Percentiles rank a stretch among this genome's conserved stretches.
Evolutionary conservation across 176 grass and related monocot species (phyloP).

Genomic region (Hordeum vulgare): DNA sequence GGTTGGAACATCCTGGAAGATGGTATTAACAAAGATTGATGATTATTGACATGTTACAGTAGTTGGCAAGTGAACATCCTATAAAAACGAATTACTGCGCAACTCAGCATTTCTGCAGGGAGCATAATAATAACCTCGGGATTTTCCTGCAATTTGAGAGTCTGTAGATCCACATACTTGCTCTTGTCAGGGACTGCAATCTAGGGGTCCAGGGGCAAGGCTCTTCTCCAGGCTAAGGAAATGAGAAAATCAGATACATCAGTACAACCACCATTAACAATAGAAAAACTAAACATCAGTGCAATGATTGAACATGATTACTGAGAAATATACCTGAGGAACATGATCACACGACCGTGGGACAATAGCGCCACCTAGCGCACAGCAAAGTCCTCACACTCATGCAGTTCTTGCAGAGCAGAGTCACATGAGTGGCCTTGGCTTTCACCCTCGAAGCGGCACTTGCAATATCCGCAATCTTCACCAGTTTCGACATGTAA

Average conservation of each 20-base stretch:
- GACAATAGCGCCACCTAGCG: slow-evolving; percentile 84
- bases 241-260: neutral
- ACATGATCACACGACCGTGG: slow-evolving; percentile 80
- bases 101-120: neutral
- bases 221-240: slow-evolving; percentile 78
- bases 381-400: slow-evolving; percentile 66
- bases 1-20: slow-evolving; percentile 84
- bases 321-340: slow-evolving; percentile 45
- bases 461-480: slow-evolving; percentile 81
- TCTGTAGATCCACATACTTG: slow-evolving; percentile 97
- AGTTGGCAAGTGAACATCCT: neutral
- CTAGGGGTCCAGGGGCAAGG: slow-evolving; percentile 88
- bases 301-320: neutral
- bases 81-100: neutral
- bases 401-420: slow-evolving; percentile 94
- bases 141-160: slow-evolving; percentile 96
- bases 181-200: slow-evolving; percentile 94
- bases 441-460: slow-evolving; percentile 94
- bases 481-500: slow-evolving; percentile 90
- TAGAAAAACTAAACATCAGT: neutral
- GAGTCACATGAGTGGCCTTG: slow-evolving; percentile 89
- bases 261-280: neutral
- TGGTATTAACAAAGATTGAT: neutral
- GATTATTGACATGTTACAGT: neutral
- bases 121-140: slow-evolving; percentile 59